Conservation (phyloP, 2,329 filamentous ascomycete species). For the Neonectria coccinea region DNA sequence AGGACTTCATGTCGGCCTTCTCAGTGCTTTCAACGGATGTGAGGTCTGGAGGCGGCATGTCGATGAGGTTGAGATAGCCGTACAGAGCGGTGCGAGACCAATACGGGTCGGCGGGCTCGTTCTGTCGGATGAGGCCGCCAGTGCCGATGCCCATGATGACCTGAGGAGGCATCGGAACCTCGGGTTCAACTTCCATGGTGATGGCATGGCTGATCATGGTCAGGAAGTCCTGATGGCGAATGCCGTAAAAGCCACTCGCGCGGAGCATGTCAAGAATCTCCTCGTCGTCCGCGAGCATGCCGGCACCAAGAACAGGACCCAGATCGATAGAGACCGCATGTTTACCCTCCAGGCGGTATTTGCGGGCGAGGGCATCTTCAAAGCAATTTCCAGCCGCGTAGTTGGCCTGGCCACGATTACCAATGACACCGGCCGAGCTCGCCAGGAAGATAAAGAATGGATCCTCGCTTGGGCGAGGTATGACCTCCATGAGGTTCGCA, state of each 20-base stretch:
- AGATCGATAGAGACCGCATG: constrained; percentile 62
- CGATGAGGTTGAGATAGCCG: constrained; percentile 60
- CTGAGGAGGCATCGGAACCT: constrained; percentile 56
- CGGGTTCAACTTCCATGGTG: constrained; percentile 47
- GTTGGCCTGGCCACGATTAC: constrained; percentile 68
- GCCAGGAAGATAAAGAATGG: constrained; percentile 65
- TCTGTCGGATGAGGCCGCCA: constrained; percentile 65
- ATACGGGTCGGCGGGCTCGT: constrained; percentile 64
- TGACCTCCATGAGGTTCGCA: constrained; percentile 58
- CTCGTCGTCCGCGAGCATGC: constrained; percentile 65
- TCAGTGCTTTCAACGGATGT: constrained; percentile 30
- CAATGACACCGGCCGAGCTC: constrained; percentile 66
- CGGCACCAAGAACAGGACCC: constrained; percentile 64
- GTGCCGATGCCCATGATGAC: constrained; percentile 66
- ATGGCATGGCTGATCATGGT: constrained; percentile 61
- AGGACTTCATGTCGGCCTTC: constrained; percentile 47
- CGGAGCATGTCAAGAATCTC: constrained; percentile 60
- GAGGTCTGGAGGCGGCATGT: constrained; percentile 54
- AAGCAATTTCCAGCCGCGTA: constrained; percentile 68
- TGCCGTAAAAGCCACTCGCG: constrained; percentile 65
- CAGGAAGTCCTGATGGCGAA: constrained; percentile 63
- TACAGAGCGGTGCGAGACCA: constrained; percentile 65
- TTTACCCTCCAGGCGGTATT: constrained; percentile 47
- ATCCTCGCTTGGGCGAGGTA: constrained; percentile 52
- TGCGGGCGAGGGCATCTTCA: constrained; percentile 60